A percentile compares a stretch with the other conserved stretches of the same genome.
These are phyloP conservation scores for Mycena haematopus DNA, from an alignment of 768 basidiomycete genomes.

Conservation along the genomic window DNA sequence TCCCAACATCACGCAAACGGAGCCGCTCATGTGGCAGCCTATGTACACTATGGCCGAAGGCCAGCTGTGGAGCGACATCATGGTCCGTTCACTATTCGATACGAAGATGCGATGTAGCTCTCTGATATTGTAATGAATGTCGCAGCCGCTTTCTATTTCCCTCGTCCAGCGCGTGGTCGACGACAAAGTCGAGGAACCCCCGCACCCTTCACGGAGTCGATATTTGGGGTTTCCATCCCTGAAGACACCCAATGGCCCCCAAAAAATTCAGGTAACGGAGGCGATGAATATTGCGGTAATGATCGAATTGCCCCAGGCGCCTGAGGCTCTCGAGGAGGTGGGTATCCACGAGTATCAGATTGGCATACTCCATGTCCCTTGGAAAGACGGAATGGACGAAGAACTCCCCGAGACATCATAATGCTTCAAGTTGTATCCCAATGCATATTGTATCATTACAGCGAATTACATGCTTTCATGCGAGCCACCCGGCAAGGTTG, in stretches of 20 bases:
- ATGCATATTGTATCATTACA: constrained; percentile 4
- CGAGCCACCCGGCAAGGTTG: constrained; percentile 28
- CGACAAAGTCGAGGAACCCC: background rate
- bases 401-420: background rate
- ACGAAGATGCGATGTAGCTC: too few relatives aligned
- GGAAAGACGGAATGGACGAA: constrained; percentile 20
- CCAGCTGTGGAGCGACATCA: constrained; percentile 21
- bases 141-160: constrained; percentile 24
- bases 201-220: background rate
- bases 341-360: constrained; percentile 18
- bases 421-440: constrained; percentile 12
- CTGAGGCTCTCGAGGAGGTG: constrained; percentile 5
- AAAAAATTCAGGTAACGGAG: constrained; percentile 10
- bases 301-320: constrained; percentile 20
- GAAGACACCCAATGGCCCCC: background rate
- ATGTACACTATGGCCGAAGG: constrained; percentile 1
- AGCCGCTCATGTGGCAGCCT: constrained; percentile 25
- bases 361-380: constrained; percentile 21
- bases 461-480: constrained; percentile 1
- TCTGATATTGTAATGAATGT: background rate
- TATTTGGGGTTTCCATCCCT: background rate
- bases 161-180: constrained; percentile 18
- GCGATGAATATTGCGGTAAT: constrained; percentile 22
- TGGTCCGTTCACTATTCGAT: constrained; percentile 12
- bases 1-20: constrained; percentile 14